Base-by-base conservation (phyloP, 305 asterid genomes). In the Vinca major region DNA sequence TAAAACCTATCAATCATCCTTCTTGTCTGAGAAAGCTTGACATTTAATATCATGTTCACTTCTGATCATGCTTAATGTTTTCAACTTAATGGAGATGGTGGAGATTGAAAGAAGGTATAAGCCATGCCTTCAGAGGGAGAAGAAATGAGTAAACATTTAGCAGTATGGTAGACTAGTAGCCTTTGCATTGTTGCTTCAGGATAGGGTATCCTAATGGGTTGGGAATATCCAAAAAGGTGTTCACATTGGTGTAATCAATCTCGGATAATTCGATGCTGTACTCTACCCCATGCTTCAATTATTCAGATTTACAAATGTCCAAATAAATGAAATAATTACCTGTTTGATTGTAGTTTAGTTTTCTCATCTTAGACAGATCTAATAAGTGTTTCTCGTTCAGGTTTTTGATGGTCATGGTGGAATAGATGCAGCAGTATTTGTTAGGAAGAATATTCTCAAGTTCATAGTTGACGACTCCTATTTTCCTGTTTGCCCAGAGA, bases 401-500 rank as follows among this genome's bases (percentile, higher is more conserved):
- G 96, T 90, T 65, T 90, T 90, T 85, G 96, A 90, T 74, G 96
- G 96, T 26, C 96, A 90, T 79, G 96, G 96, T 65, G 97, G 97
- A 62, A 82, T 86, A 45, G 95, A 90, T 75, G 97, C 97, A 37
- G 90, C 95, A 26, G 66, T 77, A 60, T 90, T 81, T 71, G 75
- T 88, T 67, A 82, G 83, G 79, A 79, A 82, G 62, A 90, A 88
- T 66, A 85, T 90, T 76, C 90, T 90, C 64, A 83, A 86, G 82
- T 85, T 81, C 53, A 88, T 90, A 52, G 77, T 80, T 8, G 89
- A 86, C 65, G 90, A 89, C 77, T 79, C 94, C 36, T 85, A 74
- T 79, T 90, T 84, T 69, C 94, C 94, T 17, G 70, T 71, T 41
- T 84, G 88, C 72, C 62, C 85, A 75, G 91, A 88, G 74, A 85